Conservation (phyloP, 2,329 filamentous ascomycete genomes). For the Tolypocladium cylindrosporum region DNA sequence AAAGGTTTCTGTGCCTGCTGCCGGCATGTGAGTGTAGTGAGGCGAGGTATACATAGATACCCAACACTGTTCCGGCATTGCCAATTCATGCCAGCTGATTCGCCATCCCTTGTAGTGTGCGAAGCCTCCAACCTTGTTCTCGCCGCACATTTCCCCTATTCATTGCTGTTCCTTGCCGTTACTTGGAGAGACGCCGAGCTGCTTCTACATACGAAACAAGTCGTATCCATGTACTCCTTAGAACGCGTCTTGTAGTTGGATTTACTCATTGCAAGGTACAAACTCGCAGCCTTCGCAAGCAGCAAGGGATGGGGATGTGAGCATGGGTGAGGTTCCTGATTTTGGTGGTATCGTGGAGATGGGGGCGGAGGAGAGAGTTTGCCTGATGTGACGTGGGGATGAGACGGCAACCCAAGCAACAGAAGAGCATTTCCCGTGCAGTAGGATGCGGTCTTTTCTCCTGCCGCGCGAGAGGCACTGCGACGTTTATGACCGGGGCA, state of each 20-base stretch:
- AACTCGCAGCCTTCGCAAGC: neutral
- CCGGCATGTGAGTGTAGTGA: conserved; percentile 2
- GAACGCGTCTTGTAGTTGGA: neutral
- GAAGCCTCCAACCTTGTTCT: neutral
- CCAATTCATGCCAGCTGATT: neutral
- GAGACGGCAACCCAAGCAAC: neutral
- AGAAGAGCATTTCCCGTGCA: neutral
- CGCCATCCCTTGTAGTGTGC: neutral
- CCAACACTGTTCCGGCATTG: conserved; percentile 3
- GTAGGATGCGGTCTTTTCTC: neutral
- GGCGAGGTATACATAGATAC: conserved; percentile 7
- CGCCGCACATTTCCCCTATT: neutral
- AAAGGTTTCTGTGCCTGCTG: neutral
- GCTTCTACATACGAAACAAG: neutral
- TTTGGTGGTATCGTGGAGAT: neutral
- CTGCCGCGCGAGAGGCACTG: neutral
- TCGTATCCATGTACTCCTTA: neutral
- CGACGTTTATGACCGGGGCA: neutral
- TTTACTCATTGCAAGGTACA: neutral
- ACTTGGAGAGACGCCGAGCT: neutral
- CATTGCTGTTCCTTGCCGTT: too few relatives aligned
- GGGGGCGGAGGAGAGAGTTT: neutral
- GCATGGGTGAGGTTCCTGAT: neutral
- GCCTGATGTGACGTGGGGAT: conserved; percentile 1
- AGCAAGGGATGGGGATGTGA: neutral